Base-by-base conservation (phyloP, 768 basidiomycete species). In the Tulasnella sp. region DNA sequence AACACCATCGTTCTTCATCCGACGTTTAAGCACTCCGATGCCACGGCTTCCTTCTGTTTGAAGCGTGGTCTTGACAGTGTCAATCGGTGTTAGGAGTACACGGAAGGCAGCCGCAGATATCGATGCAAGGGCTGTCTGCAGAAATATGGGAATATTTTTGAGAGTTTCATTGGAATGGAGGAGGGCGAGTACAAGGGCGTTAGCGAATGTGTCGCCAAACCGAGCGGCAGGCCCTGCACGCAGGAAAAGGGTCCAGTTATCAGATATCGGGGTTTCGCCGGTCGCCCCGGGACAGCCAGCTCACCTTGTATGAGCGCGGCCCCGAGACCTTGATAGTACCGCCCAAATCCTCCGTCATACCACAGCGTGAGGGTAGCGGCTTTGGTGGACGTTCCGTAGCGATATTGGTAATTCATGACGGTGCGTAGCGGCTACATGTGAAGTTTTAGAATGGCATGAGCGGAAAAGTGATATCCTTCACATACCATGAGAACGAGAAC, bases 371-470 rank as follows among this genome's bases (percentile, higher is more conserved):
- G 52, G 50, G 54, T 53, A 37, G 60, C 48, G 9, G 25, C 31
- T 5, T 21, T 23, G 2, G 29, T 7, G 4, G 56, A 17, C 5
- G 45, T 32, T 9, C 55, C 52, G 41, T 50, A 57, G 8, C 84
- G 80, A 67, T 92, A 91, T 71, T 92, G 90, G 66, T 87, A 96
- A 73, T 97, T 98, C 94, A 98, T 97, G 55, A 92, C 77, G 2
- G 93, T 96, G n/a, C 90, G 79, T n/a, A 94, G 69, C 4, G 90
- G 91, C 84, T 84, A 53, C 21, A 19, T 9, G 11, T 12, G 35
- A 27, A 27, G 23, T 2, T 4, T 25, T 15, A 19, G 12, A 21
- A 17, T 39, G 21, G 14, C 15, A 32, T 25, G 39, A 23, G 29
- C 2, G 53, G 43, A 15, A 25, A 6, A 50, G 17, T 27, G 40